Conservation (phyloP, 2,329 filamentous ascomycete genomes). For the Aspergillus piperis region DNA sequence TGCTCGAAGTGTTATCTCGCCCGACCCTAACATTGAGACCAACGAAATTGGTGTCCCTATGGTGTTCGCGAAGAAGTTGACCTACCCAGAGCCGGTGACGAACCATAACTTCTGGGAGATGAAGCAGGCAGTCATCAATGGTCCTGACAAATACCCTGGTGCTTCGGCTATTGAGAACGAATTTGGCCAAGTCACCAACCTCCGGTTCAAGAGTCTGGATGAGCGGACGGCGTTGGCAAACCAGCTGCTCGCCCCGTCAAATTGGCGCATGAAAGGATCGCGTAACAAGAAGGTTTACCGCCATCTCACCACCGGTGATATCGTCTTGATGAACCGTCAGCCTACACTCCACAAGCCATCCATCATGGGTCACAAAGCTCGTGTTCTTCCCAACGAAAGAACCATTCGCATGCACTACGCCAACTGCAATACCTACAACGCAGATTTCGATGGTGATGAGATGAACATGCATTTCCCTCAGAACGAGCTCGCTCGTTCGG, state of each 20-base stretch:
- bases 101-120: slow-evolving; percentile 96
- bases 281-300: slow-evolving; percentile 95
- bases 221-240: slow-evolving; percentile 89
- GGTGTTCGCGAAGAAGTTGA: slow-evolving; percentile 95
- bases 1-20: slow-evolving; percentile 94
- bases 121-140: slow-evolving; percentile 94
- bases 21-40: slow-evolving; percentile 97
- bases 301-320: slow-evolving; percentile 93
- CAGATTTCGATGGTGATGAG: slow-evolving; percentile 98
- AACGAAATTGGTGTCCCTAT: slow-evolving; percentile 98
- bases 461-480: slow-evolving; percentile 99
- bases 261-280: slow-evolving; percentile 69
- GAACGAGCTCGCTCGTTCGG: slow-evolving; percentile 89
- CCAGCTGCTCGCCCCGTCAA: slow-evolving; percentile 83
- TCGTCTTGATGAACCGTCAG: slow-evolving; percentile 98
- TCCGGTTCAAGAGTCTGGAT: slow-evolving; percentile 83
- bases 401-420: slow-evolving; percentile 99
- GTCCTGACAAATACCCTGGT: slow-evolving; percentile 89
- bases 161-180: slow-evolving; percentile 95
- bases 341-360: slow-evolving; percentile 97
- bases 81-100: slow-evolving; percentile 95
- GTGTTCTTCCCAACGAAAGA: slow-evolving; percentile 90
- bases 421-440: slow-evolving; percentile 99
- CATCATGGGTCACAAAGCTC: slow-evolving; percentile 95
- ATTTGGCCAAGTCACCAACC: slow-evolving; percentile 83